phyloP scores from a whole-genome alignment of 345 rosid species.

The Arabidopsis arenosa region DNA sequence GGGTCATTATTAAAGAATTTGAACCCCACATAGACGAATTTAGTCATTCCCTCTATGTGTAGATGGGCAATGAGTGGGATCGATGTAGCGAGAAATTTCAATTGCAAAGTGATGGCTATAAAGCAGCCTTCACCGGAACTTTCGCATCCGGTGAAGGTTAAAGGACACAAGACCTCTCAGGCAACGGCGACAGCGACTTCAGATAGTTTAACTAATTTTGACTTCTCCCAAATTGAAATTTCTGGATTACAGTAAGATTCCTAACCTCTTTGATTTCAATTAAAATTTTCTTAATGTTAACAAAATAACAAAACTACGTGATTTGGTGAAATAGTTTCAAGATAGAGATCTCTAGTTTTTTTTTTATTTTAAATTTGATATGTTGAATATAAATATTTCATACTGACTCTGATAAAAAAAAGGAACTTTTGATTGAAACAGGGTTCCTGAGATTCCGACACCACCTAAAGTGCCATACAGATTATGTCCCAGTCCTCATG shows the following conservation, averaged over 20 bases:
- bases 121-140: constrained; percentile 52
- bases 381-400: background rate
- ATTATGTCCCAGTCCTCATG: constrained; percentile 74
- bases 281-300: too few relatives aligned
- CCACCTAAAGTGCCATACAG: constrained; percentile 71
- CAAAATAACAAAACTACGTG: background rate
- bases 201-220: constrained; percentile 61
- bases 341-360: background rate
- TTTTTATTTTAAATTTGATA: background rate
- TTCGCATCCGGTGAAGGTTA: constrained; percentile 27
- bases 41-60: background rate
- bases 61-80: constrained; percentile 69
- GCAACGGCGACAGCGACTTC: constrained; percentile 17
- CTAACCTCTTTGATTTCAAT: background rate
- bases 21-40: background rate
- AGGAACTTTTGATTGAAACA: constrained; percentile 42
- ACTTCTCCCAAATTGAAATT: constrained; percentile 72
- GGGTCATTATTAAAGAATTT: constrained; percentile 20
- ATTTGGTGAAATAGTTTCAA: constrained; percentile 11
- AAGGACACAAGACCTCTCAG: constrained; percentile 21
- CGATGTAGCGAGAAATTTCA: constrained; percentile 48
- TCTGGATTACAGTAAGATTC: constrained; percentile 58
- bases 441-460: constrained; percentile 62
- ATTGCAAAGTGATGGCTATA: constrained; percentile 72
- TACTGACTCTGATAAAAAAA: constrained; percentile 5